Percentiles rank a stretch among this genome's conserved stretches.
Evolutionary conservation across 768 basidiomycete genomes (phyloP).

Genomic region (Lyophyllum semitale): DNA sequence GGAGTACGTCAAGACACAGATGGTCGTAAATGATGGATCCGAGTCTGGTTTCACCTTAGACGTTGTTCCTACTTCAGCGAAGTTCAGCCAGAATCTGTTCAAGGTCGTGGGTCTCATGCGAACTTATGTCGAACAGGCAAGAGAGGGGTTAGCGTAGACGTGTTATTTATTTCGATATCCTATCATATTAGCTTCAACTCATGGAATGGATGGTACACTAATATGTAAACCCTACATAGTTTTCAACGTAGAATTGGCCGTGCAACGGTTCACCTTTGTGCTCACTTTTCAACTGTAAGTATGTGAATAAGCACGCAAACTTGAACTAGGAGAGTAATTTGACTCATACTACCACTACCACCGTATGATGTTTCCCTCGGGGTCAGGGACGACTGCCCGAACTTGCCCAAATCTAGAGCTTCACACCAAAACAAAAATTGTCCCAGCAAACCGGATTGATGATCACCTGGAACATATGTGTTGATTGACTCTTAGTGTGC

Average conservation of each 20-base stretch:
- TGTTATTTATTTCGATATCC: background rate
- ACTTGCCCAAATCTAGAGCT: too few species aligned
- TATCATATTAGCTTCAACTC: background rate
- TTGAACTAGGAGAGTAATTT: too few species aligned
- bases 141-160: conserved; percentile 7
- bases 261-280: too few species aligned
- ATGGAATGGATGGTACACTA: background rate
- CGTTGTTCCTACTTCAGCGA: conserved; percentile 84
- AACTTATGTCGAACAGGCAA: conserved; percentile 55
- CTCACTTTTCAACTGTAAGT: too few species aligned
- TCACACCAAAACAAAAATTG: too few species aligned
- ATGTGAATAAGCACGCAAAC: too few species aligned
- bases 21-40: conserved; percentile 29
- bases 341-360: too few species aligned
- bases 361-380: too few species aligned
- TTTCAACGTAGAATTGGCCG: background rate
- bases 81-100: conserved; percentile 79
- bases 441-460: too few species aligned
- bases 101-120: conserved; percentile 71
- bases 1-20: conserved; percentile 52
- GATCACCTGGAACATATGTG: too few species aligned
- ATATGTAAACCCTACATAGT: background rate
- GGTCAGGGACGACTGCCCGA: too few species aligned
- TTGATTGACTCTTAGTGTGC: background rate
- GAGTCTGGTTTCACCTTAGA: conserved; percentile 45